phyloP scores from a whole-genome alignment of 2,329 filamentous ascomycete genomes.

The Microsporum ferrugineum region DNA sequence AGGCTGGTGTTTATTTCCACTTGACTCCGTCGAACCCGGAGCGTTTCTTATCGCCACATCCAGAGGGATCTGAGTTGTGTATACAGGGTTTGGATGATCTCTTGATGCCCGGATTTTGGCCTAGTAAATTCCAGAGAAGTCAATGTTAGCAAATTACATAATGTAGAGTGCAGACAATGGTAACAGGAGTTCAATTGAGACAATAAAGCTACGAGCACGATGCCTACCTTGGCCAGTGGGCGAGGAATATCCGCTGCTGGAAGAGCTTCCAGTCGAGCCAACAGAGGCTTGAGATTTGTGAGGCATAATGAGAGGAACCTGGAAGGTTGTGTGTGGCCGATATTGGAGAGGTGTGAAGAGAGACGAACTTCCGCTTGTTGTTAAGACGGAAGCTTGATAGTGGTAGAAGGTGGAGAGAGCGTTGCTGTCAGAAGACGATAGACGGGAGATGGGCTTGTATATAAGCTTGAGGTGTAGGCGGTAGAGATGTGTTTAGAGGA shows the following conservation, averaged over 20 bases:
- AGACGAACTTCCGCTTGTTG: neutral
- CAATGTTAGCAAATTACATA: neutral
- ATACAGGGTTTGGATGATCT: neutral
- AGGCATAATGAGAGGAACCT: neutral
- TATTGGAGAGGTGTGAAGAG: neutral
- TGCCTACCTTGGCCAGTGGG: neutral
- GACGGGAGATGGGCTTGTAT: slow-evolving; percentile 1
- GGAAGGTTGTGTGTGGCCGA: neutral
- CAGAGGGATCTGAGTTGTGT: neutral
- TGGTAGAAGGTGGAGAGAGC: neutral
- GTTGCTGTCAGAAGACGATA: neutral
- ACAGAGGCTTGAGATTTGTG: slow-evolving; percentile 1
- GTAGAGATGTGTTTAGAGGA: neutral
- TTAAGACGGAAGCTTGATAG: neutral
- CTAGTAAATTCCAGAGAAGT: neutral
- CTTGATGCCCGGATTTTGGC: neutral
- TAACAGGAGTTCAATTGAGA: neutral
- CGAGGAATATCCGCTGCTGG: neutral
- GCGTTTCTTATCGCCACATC: neutral
- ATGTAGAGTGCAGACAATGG: neutral
- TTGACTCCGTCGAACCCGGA: neutral
- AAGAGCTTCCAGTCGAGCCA: neutral
- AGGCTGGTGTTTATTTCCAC: neutral
- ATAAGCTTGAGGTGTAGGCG: neutral
- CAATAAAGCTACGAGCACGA: neutral